Evolutionary conservation across 2,329 filamentous ascomycete genomes (phyloP).

Genomic region (Penicillium crustosum): DNA sequence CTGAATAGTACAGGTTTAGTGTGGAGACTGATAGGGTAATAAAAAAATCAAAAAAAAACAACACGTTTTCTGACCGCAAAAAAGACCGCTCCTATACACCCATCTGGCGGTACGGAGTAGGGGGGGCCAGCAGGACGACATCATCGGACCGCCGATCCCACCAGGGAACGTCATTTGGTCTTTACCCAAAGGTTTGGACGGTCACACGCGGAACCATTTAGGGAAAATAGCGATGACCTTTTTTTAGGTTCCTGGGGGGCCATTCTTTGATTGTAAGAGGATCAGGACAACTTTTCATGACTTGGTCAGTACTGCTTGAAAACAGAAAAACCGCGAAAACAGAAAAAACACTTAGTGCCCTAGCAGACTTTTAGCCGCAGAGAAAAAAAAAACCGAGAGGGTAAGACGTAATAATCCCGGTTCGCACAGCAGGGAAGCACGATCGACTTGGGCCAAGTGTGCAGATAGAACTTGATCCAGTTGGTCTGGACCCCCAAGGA

Average conservation of each 20-base stretch:
- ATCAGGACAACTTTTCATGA: background rate
- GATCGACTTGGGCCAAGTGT: conserved; percentile 8
- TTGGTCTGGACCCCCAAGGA: conserved; percentile 26
- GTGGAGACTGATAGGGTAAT: conserved; percentile 4
- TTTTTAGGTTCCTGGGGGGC: background rate
- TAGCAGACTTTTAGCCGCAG: conserved; percentile 1
- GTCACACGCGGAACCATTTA: conserved; percentile 12
- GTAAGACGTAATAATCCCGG: conserved; percentile 5
- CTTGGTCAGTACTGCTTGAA: background rate
- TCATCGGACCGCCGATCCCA: conserved; percentile 23
- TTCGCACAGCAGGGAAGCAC: conserved; percentile 10
- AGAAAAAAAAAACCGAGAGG: background rate
- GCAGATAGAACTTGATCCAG: conserved; percentile 1
- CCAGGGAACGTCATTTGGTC: conserved; percentile 12
- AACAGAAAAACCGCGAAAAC: background rate
- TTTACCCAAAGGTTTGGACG: conserved; percentile 1
- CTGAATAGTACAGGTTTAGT: conserved; percentile 1
- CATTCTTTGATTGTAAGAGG: background rate
- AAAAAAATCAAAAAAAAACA: background rate
- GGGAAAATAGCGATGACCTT: background rate
- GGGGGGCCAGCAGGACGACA: conserved; percentile 18
- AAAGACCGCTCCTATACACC: background rate
- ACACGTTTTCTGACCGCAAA: conserved; percentile 4
- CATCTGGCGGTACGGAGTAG: conserved; percentile 10
- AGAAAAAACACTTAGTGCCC: background rate